phyloP scores from a whole-genome alignment of 1,284 basidiomycete species.

The Rhizopogon parksii region DNA sequence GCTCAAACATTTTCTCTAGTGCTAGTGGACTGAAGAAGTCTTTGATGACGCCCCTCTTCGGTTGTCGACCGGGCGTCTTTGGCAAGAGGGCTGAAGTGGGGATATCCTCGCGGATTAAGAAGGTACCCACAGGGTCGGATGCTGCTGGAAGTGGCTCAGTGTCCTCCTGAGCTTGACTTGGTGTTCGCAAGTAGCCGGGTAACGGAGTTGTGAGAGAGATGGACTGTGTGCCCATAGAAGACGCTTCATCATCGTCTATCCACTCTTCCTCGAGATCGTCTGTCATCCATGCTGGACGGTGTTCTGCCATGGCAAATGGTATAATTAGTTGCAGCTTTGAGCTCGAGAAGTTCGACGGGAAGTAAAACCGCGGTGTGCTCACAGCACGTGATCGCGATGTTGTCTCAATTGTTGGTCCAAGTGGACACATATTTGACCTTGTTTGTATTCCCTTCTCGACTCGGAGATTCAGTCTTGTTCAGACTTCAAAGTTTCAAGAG shows the following conservation, averaged over 20 bases:
- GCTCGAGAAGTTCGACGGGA: not conserved
- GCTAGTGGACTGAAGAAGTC: slow-evolving; percentile 82
- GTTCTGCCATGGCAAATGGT: slow-evolving; percentile 11
- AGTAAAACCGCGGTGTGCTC: slow-evolving; percentile 7
- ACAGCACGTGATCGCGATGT: slow-evolving; percentile 21
- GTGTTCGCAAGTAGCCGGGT: slow-evolving; percentile 44
- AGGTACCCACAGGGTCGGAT: slow-evolving; percentile 52
- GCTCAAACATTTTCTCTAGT: slow-evolving; percentile 86
- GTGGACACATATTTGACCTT: slow-evolving; percentile 16
- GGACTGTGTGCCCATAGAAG: slow-evolving; percentile 37
- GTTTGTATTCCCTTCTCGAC: slow-evolving; percentile 10
- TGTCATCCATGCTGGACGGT: slow-evolving; percentile 67
- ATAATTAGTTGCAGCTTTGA: not conserved
- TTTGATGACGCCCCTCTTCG: slow-evolving; percentile 59
- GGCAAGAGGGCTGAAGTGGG: slow-evolving; percentile 48
- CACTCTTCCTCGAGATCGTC: slow-evolving; percentile 76
- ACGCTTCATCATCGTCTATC: slow-evolving; percentile 47
- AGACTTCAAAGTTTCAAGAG: too few relatives aligned
- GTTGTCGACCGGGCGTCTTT: slow-evolving; percentile 53
- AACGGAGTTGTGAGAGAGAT: slow-evolving; percentile 58
- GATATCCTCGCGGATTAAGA: slow-evolving; percentile 71
- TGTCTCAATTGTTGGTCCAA: slow-evolving; percentile 14
- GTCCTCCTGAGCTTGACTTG: slow-evolving; percentile 28
- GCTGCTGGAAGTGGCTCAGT: slow-evolving; percentile 25
- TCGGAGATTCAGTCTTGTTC: too few relatives aligned